A percentile compares a stretch with the other conserved stretches of the same genome.
phyloP scores from a whole-genome alignment of 2,329 filamentous ascomycete species.

The Fusarium temperatum region DNA sequence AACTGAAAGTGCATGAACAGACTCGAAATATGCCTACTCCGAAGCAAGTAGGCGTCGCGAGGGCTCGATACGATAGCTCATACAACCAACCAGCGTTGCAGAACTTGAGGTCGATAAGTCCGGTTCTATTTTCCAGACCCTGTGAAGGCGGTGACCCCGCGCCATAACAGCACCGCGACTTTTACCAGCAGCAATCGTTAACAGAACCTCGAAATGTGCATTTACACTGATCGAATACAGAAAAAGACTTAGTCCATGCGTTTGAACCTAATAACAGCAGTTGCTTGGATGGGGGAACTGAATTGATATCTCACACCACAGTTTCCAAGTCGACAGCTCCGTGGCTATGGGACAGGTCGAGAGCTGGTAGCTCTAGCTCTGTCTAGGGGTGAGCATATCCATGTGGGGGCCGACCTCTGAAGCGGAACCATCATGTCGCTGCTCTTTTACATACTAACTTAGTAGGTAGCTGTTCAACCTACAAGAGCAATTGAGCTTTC shows the following conservation, averaged over 20 bases:
- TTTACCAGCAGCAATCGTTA: constrained; percentile 17
- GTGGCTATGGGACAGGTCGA: neutral
- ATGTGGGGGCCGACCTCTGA: constrained; percentile 18
- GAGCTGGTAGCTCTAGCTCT: constrained; percentile 11
- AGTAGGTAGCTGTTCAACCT: neutral
- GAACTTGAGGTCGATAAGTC: constrained; percentile 41
- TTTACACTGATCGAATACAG: neutral
- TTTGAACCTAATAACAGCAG: neutral
- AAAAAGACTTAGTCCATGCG: neutral
- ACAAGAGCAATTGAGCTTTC: neutral
- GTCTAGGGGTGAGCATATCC: constrained; percentile 30
- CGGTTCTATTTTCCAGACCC: constrained; percentile 40
- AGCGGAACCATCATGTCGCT: neutral
- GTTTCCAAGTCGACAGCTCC: neutral
- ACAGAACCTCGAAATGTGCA: neutral
- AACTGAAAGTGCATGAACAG: constrained; percentile 7
- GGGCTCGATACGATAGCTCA: constrained; percentile 13
- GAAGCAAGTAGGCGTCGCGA: constrained; percentile 17
- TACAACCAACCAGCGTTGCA: constrained; percentile 22
- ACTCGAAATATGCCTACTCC: neutral
- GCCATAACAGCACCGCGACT: constrained; percentile 20
- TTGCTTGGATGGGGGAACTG: neutral
- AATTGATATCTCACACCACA: neutral
- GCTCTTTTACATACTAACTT: neutral
- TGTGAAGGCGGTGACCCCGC: constrained; percentile 46